These are phyloP conservation scores for Saccharomycopsis javanensis DNA, from an alignment of 805 yeast genomes.

Conservation along the genomic window DNA sequence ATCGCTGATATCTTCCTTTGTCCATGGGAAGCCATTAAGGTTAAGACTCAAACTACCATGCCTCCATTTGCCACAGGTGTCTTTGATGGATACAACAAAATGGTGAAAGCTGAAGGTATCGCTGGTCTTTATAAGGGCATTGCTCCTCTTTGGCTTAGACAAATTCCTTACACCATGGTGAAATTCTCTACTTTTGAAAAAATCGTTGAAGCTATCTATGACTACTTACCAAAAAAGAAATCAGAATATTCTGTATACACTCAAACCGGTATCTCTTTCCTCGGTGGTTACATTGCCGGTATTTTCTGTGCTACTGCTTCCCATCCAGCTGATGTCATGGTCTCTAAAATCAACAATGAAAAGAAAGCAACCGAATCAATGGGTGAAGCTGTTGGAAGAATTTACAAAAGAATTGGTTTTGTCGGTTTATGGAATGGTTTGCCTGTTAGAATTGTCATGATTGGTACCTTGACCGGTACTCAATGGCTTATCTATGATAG, in stretches of 20 bases:
- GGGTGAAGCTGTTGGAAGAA: conserved; percentile 59
- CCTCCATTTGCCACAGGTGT: conserved; percentile 71
- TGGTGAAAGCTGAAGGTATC: conserved; percentile 58
- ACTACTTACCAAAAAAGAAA: conserved; percentile 61
- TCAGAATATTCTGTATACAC: conserved; percentile 58
- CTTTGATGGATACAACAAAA: conserved; percentile 56
- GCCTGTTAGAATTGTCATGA: conserved; percentile 89
- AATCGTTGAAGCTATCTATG: conserved; percentile 74
- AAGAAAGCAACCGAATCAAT: conserved; percentile 54
- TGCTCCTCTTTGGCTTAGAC: conserved; percentile 91
- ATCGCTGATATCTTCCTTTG: conserved; percentile 84
- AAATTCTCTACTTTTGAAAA: conserved; percentile 93
- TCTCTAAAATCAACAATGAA: conserved; percentile 78
- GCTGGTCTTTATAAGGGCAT: conserved; percentile 79
- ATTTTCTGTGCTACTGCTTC: conserved; percentile 91
- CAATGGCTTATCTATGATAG: conserved; percentile 97
- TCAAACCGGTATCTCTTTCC: conserved; percentile 91
- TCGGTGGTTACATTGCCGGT: conserved; percentile 97
- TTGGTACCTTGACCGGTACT: conserved; percentile 93
- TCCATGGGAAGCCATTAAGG: conserved; percentile 94
- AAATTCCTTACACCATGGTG: conserved; percentile 97
- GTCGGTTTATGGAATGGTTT: conserved; percentile 91
- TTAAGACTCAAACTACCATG: conserved; percentile 83
- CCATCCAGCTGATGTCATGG: conserved; percentile 99
- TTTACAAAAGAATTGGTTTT: conserved; percentile 79